These are phyloP conservation scores for Mortierella sp. DNA, from an alignment of 371 early-diverging fungal species.

Conservation along the genomic window DNA sequence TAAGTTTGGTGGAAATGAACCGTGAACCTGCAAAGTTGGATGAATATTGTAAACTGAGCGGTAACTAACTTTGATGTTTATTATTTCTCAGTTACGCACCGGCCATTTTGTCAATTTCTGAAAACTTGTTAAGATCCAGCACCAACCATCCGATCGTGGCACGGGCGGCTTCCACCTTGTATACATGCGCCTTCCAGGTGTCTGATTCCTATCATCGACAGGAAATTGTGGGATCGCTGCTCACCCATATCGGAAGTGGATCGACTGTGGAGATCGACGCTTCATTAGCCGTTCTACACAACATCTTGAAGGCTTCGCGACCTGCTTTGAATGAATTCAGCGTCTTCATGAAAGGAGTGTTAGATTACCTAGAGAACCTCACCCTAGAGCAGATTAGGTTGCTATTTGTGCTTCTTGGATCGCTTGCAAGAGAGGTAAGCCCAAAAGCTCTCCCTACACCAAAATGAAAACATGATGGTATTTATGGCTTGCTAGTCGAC, in stretches of 20 bases:
- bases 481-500: neutral
- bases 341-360: slow-evolving; percentile 81
- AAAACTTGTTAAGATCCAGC: slow-evolving; percentile 71
- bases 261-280: slow-evolving; percentile 74
- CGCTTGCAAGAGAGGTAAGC: slow-evolving; percentile 71
- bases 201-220: slow-evolving; percentile 78
- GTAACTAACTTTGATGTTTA: neutral
- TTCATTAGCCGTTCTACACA: slow-evolving; percentile 69
- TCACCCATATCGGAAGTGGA: slow-evolving; percentile 89
- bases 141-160: slow-evolving; percentile 61
- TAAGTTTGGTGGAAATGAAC: slow-evolving; percentile 24
- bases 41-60: neutral
- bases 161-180: slow-evolving; percentile 64
- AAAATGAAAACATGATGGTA: neutral
- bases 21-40: neutral
- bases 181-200: slow-evolving; percentile 65
- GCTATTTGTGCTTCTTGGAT: slow-evolving; percentile 80
- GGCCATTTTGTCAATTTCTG: slow-evolving; percentile 71
- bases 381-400: slow-evolving; percentile 73
- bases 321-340: slow-evolving; percentile 68
- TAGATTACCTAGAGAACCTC: slow-evolving; percentile 84
- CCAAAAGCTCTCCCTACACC: neutral
- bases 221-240: slow-evolving; percentile 82
- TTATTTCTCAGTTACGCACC: slow-evolving; percentile 63
- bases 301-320: slow-evolving; percentile 66